Evolutionary conservation across 108 stramenopile genomes (phyloP).

Genomic region (Cyclotella baltica): DNA sequence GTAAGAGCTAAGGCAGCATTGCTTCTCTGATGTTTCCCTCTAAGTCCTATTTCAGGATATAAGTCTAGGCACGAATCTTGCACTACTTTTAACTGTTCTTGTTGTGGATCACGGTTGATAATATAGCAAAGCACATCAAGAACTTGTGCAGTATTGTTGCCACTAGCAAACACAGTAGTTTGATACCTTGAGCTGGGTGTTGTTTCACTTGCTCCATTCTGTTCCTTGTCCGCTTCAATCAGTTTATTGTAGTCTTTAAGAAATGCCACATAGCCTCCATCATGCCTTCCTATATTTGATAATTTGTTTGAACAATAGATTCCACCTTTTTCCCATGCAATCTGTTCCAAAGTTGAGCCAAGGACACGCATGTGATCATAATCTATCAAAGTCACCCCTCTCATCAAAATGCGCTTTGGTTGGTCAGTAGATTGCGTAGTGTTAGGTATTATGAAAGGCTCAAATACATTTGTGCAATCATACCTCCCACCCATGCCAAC

Average conservation of each 20-base stretch:
- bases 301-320: slow-evolving; percentile 75
- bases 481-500: slow-evolving; percentile 96
- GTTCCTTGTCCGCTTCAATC: neutral
- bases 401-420: slow-evolving; percentile 24
- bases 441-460: slow-evolving; percentile 9
- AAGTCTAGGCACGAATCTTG: slow-evolving; percentile 29
- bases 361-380: slow-evolving; percentile 91
- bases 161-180: slow-evolving; percentile 25
- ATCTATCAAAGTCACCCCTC: slow-evolving; percentile 82
- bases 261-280: slow-evolving; percentile 48
- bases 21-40: slow-evolving; percentile 72
- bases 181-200: neutral
- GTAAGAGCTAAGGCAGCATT: slow-evolving; percentile 81
- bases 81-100: slow-evolving; percentile 23
- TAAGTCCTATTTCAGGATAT: slow-evolving; percentile 7
- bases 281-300: slow-evolving; percentile 20
- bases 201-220: neutral
- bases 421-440: slow-evolving; percentile 21
- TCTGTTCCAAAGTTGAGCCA: slow-evolving; percentile 83
- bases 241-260: neutral
- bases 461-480: slow-evolving; percentile 93
- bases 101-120: slow-evolving; percentile 9
- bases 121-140: slow-evolving; percentile 13
- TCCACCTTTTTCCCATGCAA: slow-evolving; percentile 97
- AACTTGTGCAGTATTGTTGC: slow-evolving; percentile 26